Conservation (phyloP, 2,329 filamentous ascomycete genomes). For the Aspergillus fumigatiaffinis region DNA sequence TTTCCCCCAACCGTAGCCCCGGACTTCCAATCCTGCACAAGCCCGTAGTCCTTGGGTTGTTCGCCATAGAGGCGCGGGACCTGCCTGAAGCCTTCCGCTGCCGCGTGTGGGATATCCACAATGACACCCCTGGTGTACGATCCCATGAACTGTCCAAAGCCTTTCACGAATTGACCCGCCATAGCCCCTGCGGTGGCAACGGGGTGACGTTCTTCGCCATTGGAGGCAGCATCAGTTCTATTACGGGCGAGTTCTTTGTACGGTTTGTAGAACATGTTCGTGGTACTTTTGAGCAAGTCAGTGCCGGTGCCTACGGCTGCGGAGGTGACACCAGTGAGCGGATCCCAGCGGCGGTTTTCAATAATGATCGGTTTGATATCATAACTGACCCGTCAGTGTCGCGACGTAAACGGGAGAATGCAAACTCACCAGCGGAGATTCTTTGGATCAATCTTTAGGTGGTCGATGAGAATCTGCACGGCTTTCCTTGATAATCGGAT, state of each 20-base stretch:
- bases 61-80: conserved; percentile 38
- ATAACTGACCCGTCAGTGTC: conserved; percentile 14
- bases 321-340: conserved; percentile 25
- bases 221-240: not conserved
- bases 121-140: conserved; percentile 29
- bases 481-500: conserved; percentile 22
- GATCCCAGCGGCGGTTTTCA: conserved; percentile 34
- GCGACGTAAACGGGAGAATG: not conserved
- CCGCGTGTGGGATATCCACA: conserved; percentile 36
- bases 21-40: conserved; percentile 31
- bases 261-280: conserved; percentile 25
- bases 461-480: conserved; percentile 21
- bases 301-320: conserved; percentile 22
- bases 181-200: conserved; percentile 5
- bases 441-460: conserved; percentile 16
- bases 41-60: conserved; percentile 27
- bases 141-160: conserved; percentile 23
- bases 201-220: not conserved
- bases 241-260: conserved; percentile 22
- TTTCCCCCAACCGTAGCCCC: conserved; percentile 30
- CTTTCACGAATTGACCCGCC: conserved; percentile 15
- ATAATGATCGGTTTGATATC: conserved; percentile 28
- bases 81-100: conserved; percentile 33
- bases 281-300: conserved; percentile 22
- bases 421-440: conserved; percentile 19